phyloP scores from a whole-genome alignment of 257 asterid species.

The Ballota nigra region DNA sequence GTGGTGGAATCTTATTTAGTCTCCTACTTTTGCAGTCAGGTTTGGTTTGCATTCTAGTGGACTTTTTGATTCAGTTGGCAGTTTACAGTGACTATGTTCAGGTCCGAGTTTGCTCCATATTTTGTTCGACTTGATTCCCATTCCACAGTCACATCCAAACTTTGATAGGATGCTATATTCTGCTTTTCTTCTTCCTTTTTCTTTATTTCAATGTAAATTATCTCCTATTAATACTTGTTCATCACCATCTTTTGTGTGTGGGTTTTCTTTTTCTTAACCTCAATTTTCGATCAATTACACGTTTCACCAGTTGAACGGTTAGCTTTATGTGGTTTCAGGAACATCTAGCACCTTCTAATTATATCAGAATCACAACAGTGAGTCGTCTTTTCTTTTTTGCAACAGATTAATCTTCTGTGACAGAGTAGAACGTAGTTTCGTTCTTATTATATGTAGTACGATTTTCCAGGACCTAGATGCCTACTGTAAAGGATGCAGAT shows the following conservation, averaged over 20 bases:
- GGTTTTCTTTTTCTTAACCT: not conserved
- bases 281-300: not conserved
- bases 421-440: not conserved
- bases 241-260: not conserved
- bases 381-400: constrained; percentile 34
- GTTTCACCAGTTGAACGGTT: constrained; percentile 16
- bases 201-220: not conserved
- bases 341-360: constrained; percentile 78
- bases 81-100: constrained; percentile 69
- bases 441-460: not conserved
- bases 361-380: constrained; percentile 85
- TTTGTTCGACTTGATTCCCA: not conserved
- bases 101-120: constrained; percentile 41
- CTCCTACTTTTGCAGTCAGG: constrained; percentile 58
- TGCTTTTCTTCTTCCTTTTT: constrained; percentile 3
- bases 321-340: constrained; percentile 55
- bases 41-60: constrained; percentile 58
- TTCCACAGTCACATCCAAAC: not conserved
- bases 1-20: constrained; percentile 3
- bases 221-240: not conserved
- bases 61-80: constrained; percentile 52
- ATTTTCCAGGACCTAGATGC: constrained; percentile 56
- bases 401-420: not conserved
- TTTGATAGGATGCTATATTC: not conserved
- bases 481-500: constrained; percentile 65